Conservation (phyloP, 257 asterid species). For the Rauvolfia tetraphylla region DNA sequence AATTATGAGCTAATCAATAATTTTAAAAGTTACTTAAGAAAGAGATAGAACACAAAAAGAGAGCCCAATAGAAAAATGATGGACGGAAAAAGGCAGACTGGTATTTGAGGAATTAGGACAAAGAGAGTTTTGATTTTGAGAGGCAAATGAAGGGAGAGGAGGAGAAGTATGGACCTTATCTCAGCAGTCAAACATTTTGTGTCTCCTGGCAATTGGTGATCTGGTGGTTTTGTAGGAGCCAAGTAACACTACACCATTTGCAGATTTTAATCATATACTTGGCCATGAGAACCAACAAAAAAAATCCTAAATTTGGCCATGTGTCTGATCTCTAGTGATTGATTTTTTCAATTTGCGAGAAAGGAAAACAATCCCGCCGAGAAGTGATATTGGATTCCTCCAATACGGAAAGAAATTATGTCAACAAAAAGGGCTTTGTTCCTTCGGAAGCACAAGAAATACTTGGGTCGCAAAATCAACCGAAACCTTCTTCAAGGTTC, state of each 20-base stretch:
- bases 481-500: too few relatives aligned
- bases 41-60: too few relatives aligned
- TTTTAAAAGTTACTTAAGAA: too few relatives aligned
- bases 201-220: slow-evolving; percentile 11
- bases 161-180: slow-evolving; percentile 18
- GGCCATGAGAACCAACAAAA: not conserved
- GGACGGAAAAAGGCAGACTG: not conserved
- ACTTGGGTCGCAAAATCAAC: too few relatives aligned
- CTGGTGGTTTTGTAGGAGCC: slow-evolving; percentile 38
- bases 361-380: too few relatives aligned
- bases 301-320: not conserved
- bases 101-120: not conserved
- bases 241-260: slow-evolving; percentile 9
- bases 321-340: slow-evolving; percentile 7
- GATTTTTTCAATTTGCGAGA: not conserved
- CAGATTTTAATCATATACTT: not conserved
- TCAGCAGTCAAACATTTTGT: not conserved
- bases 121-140: slow-evolving; percentile 4
- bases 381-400: too few relatives aligned
- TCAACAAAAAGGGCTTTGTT: too few relatives aligned
- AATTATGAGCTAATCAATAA: too few relatives aligned
- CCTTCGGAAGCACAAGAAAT: too few relatives aligned
- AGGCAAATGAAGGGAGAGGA: slow-evolving; percentile 6
- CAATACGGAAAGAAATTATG: too few relatives aligned
- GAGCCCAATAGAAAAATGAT: too few relatives aligned